phyloP scores from a whole-genome alignment of 2,329 filamentous ascomycete species.

The Fusarium protoensiforme region DNA sequence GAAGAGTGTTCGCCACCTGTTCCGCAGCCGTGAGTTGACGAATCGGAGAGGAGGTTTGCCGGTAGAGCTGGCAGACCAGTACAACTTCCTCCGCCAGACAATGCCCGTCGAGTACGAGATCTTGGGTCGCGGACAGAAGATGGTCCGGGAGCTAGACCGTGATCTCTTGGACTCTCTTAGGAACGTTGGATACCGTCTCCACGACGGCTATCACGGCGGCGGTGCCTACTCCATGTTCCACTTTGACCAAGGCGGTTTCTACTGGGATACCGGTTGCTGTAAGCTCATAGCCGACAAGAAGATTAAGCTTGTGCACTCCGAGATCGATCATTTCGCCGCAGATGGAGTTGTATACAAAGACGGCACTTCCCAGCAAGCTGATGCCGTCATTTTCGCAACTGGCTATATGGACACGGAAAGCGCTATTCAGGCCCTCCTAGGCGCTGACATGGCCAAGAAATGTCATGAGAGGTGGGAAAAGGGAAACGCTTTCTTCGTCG shows the following conservation, averaged over 20 bases:
- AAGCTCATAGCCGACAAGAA: background rate
- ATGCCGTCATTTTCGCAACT: background rate
- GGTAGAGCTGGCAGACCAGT: background rate
- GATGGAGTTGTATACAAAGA: background rate
- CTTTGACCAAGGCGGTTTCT: constrained; percentile 18
- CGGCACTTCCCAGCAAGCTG: background rate
- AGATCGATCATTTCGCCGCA: background rate
- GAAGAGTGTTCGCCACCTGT: background rate
- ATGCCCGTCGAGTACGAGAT: background rate
- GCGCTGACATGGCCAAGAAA: background rate
- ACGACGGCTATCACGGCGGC: constrained; percentile 17
- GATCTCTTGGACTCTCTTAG: background rate
- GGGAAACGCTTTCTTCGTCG: background rate
- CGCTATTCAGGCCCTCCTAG: background rate
- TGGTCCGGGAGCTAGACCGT: background rate
- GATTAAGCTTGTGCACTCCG: background rate
- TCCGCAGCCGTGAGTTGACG: background rate
- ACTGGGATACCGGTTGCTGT: constrained; percentile 16
- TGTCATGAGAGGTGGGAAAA: background rate
- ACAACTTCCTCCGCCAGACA: background rate
- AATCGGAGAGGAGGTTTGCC: background rate
- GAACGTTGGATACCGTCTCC: constrained; percentile 8
- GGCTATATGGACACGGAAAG: background rate
- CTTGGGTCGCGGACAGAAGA: background rate
- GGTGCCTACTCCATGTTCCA: constrained; percentile 22